Base-by-base conservation (phyloP, 169 alveolate species). In the Besnoitia besnoiti region DNA sequence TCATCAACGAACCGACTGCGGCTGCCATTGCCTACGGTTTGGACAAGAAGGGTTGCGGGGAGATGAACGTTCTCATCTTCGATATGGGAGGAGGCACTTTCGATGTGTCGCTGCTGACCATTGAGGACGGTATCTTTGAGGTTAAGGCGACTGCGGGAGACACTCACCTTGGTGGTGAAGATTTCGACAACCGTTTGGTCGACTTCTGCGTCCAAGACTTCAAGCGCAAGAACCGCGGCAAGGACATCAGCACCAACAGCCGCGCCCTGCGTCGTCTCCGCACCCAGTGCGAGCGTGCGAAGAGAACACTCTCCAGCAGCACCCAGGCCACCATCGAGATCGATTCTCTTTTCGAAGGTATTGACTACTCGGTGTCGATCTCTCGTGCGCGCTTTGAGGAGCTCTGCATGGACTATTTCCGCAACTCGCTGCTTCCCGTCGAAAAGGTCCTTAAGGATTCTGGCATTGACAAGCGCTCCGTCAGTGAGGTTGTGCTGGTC, bases 121-220 rank as follows among this genome's bases (percentile, higher is more conserved):
- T 99, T 88, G 99, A 98, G 93, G 99, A 98, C 91, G 99, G 99
- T 77, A 97, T 98, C 67, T 98, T 98, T 95, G 99, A 99, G 94
- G 99, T 99, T 44, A 98, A 97, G 96, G 99, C 99, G 50, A 99
- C 99, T 19, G 98, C 99, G 42, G 99, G 99, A 73, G 99, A 99
- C 95, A 99, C 99, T 35, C 99, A 98, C 94, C 96, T 99, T 91
- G 99, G 99, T 82, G 99, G 99, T 40, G 99, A 99, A 95, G 99
- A 99, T 95, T 99, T 99, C 96, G 99, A 99, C 97, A 97, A 99
- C 94, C 97, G 99, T 90, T 94, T 99, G 61, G 98, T 99, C 35
- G 99, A 99, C 85, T 98, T 97, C 95, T 98, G 99, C 96, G 98
- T 98, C 79, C 98, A 98, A 95, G 99, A 98, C 94, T 98, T 99